Percentiles rank a stretch among this genome's conserved stretches.
phyloP scores from a whole-genome alignment of 1,139 yeast species.

The Candida pseudocylindracea region DNA sequence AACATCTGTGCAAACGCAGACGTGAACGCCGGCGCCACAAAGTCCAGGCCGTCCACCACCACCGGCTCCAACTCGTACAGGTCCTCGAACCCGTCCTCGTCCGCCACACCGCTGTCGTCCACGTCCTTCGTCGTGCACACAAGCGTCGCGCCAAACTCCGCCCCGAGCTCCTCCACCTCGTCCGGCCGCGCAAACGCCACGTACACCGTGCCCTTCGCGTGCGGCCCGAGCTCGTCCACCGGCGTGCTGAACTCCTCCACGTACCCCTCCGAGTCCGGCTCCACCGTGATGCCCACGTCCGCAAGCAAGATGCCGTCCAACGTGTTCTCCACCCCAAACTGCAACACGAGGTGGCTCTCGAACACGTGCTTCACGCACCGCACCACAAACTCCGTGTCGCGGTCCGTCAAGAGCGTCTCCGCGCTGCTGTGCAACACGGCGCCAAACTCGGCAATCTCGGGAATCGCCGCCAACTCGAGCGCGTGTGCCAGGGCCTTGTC shows the following conservation, averaged over 20 bases:
- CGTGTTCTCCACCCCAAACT: constrained; percentile 72
- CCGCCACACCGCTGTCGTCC: constrained; percentile 46
- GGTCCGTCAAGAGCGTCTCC: constrained; percentile 59
- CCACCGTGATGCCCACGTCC: constrained; percentile 54
- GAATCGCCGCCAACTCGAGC: constrained; percentile 39
- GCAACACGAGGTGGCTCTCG: constrained; percentile 54
- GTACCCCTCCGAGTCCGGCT: constrained; percentile 36
- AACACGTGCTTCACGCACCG: constrained; percentile 68
- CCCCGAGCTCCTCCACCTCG: constrained; percentile 18
- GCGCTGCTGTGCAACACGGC: constrained; percentile 38
- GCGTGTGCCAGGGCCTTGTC: constrained; percentile 32
- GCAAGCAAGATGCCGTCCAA: constrained; percentile 57
- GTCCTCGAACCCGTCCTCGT: constrained; percentile 80
- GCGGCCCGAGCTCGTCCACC: constrained; percentile 49
- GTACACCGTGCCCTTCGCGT: constrained; percentile 51
- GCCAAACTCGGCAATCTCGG: constrained; percentile 57
- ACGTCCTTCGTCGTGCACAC: constrained; percentile 69
- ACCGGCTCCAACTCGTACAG: constrained; percentile 81
- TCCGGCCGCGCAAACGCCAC: constrained; percentile 50
- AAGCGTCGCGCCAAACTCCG: constrained; percentile 45
- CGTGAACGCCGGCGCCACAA: constrained; percentile 52
- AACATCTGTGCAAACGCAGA: constrained; percentile 57
- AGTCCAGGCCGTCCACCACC: constrained; percentile 63
- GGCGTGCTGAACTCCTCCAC: constrained; percentile 60
- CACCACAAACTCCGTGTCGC: constrained; percentile 86